These are phyloP conservation scores for Ocimum tenuiflorum DNA, from an alignment of 257 asterid genomes.

Conservation along the genomic window DNA sequence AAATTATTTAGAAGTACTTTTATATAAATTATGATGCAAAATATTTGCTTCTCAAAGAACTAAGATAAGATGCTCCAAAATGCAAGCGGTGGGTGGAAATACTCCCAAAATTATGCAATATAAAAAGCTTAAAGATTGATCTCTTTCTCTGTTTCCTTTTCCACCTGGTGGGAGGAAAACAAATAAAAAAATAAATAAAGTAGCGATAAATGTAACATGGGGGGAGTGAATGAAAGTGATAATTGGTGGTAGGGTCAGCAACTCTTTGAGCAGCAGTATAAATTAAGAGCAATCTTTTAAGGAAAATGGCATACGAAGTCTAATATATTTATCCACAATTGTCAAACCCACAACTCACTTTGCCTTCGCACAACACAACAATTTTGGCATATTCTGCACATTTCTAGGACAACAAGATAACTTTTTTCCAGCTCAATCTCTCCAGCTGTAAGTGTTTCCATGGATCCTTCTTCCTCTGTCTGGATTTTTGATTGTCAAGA, in stretches of 20 bases:
- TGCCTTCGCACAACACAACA: constrained; percentile 10
- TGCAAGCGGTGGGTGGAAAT: constrained; percentile 18
- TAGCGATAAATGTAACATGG: constrained; percentile 25
- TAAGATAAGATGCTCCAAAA: constrained; percentile 4
- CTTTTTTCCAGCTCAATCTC: constrained; percentile 19
- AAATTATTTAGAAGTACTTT: too few relatives aligned
- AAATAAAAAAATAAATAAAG: too few relatives aligned
- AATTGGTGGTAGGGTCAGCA: constrained; percentile 37
- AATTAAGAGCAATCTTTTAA: constrained; percentile 16
- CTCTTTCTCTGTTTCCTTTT: not conserved
- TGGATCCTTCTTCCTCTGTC: constrained; percentile 2
- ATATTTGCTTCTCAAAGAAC: not conserved
- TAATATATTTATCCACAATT: constrained; percentile 5
- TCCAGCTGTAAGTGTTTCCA: constrained; percentile 26
- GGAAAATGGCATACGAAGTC: not conserved
- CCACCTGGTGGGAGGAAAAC: not conserved
- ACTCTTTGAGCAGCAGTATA: constrained; percentile 19
- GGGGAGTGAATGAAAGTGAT: constrained; percentile 19
- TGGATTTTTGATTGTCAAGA: not conserved
- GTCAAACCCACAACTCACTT: constrained; percentile 24
- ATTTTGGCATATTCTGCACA: constrained; percentile 11
- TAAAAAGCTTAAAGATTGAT: not conserved
- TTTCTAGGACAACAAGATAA: not conserved
- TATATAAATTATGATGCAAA: too few relatives aligned
- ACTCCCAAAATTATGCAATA: constrained; percentile 9